Evolutionary conservation across 2,329 filamentous ascomycete species (phyloP), one percentile per base, ranked within the genome.

Genomic region (Aphanocladium album): DNA sequence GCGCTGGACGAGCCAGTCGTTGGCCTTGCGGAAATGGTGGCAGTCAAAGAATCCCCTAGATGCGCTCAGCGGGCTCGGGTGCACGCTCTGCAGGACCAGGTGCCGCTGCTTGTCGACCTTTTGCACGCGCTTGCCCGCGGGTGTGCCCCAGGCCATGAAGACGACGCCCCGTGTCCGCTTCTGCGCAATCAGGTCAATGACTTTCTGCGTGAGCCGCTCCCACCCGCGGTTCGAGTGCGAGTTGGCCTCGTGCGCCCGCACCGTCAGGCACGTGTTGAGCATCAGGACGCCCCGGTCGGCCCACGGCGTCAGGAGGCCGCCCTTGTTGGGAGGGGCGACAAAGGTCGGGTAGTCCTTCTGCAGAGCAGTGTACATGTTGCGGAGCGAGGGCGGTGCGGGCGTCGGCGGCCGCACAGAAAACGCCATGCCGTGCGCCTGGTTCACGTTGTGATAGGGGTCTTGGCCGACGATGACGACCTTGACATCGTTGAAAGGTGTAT

Each of bases 381-480:
- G 85, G 17, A 99, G 86, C 1, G 91, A 96, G 0, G 93, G 93
- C 0, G 95, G 95, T 1, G 93, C 91, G 4, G 85, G 85, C 0
- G 91, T 96, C 0, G 95, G 95, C 3, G 93, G 88, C 11, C 90
- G 90, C 60, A 98, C 93, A 52, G 91, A 96, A 81, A 99, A 99
- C 72, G 90, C 93, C 62, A 99, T 87, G 47, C 95, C 95, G 74
- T 98, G 95, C 55, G 95, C 95, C 80, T 99, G 95, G 74, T 96
- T 96, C 73, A 86, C 74, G 73, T 96, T 96, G 79, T 99, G 95
- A 75, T 99, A 99, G 2, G 95, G 95, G 73, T 99, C 95, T 78
- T 99, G 95, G 65, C 95, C 95, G 59, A 98, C 76, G 70, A 99
- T 92, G 63, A 99, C 93, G 61, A 90, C 89, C 74, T 96, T 96